Evolutionary conservation across 2,329 filamentous ascomycete species (phyloP).

Genomic region (Diplocarpon mali): DNA sequence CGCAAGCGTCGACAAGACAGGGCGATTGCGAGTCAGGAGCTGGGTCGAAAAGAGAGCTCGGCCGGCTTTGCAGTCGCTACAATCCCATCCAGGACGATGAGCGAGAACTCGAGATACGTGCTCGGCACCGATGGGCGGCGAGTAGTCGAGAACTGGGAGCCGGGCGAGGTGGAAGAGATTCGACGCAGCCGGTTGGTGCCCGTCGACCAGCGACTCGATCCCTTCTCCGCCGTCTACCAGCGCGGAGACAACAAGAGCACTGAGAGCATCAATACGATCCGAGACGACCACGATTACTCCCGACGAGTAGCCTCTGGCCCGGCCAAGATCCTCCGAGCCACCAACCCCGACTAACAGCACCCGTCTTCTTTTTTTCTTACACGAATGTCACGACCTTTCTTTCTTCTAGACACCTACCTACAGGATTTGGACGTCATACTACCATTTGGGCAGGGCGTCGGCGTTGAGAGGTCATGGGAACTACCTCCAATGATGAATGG

Average conservation of each 20-base stretch:
- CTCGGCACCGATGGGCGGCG: constrained; percentile 27
- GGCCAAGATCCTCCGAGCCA: constrained; percentile 42
- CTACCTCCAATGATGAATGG: constrained; percentile 3
- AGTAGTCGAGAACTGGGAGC: constrained; percentile 26
- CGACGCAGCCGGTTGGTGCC: constrained; percentile 46
- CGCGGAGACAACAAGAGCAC: constrained; percentile 44
- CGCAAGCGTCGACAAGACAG: constrained; percentile 34
- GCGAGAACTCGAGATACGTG: constrained; percentile 27
- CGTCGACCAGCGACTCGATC: constrained; percentile 53
- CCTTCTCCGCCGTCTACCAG: constrained; percentile 45
- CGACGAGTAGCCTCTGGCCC: constrained; percentile 34
- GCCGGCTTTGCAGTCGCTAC: constrained; percentile 19
- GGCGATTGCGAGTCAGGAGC: constrained; percentile 25
- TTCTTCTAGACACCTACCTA: constrained; percentile 13
- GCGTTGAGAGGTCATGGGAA: constrained; percentile 13
- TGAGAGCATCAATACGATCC: constrained; percentile 52
- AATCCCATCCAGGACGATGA: constrained; percentile 25
- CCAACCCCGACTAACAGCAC: constrained; percentile 40
- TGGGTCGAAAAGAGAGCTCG: constrained; percentile 18
- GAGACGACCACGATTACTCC: constrained; percentile 56
- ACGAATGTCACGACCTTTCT: constrained; percentile 19
- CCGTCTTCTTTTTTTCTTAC: constrained; percentile 13
- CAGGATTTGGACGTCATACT: constrained; percentile 18
- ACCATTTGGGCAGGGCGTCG: constrained; percentile 12
- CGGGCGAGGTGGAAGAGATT: constrained; percentile 13